Conservation (phyloP, 805 yeast genomes). For the Candida oleophila region DNA sequence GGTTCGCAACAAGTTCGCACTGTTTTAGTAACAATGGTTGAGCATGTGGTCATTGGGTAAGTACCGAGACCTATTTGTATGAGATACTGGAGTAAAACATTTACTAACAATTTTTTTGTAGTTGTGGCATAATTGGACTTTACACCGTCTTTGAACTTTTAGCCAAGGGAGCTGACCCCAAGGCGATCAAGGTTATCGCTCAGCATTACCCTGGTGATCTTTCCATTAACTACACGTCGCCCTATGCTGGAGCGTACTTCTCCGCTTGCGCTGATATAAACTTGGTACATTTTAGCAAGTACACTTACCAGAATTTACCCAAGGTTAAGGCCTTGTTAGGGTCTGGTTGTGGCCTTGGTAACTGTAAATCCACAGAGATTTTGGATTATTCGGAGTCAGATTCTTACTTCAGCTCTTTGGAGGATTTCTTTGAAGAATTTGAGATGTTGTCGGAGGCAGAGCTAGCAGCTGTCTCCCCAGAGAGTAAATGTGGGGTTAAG, state of each 20-base stretch:
- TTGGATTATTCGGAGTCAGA: slow-evolving; percentile 3
- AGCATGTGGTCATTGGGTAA: slow-evolving; percentile 13
- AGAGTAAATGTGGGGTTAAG: slow-evolving; percentile 1
- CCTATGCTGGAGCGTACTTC: slow-evolving; percentile 27
- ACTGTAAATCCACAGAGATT: slow-evolving; percentile 7
- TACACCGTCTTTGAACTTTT: slow-evolving; percentile 13
- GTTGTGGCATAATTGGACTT: slow-evolving; percentile 12
- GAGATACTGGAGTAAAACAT: background rate
- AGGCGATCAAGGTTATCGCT: slow-evolving; percentile 16
- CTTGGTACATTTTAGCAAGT: slow-evolving; percentile 7
- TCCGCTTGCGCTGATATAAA: slow-evolving; percentile 26
- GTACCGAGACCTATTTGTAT: slow-evolving; percentile 5
- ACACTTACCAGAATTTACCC: slow-evolving; percentile 10
- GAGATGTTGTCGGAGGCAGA: background rate
- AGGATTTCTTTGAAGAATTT: background rate
- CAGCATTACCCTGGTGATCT: slow-evolving; percentile 24
- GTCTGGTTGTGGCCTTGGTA: slow-evolving; percentile 6
- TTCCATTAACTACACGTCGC: slow-evolving; percentile 23
- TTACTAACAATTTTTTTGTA: background rate
- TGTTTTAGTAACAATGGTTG: slow-evolving; percentile 9
- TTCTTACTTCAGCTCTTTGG: slow-evolving; percentile 3
- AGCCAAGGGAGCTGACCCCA: slow-evolving; percentile 13
- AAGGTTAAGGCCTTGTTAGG: slow-evolving; percentile 5
- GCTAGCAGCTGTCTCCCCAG: background rate
- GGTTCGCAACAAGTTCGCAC: too few relatives aligned